Evolutionary conservation across 2,329 filamentous ascomycete genomes (phyloP).

Genomic region (Penicillium sp.): DNA sequence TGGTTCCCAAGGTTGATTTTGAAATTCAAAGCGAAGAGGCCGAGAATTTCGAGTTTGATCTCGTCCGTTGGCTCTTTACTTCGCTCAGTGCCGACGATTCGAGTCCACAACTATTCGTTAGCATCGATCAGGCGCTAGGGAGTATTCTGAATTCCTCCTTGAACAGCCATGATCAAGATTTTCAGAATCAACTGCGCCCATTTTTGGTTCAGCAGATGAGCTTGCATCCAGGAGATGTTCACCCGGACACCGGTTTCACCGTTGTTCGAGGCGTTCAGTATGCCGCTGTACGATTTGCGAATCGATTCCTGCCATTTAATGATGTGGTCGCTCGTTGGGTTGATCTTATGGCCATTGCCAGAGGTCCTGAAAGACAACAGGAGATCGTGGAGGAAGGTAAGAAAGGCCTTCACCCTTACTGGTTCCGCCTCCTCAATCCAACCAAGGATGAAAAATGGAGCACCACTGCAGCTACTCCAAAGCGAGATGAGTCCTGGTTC

Average conservation of each 20-base stretch:
- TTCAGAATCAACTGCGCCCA: slow-evolving; percentile 48
- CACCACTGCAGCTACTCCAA: slow-evolving; percentile 53
- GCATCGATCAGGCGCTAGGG: slow-evolving; percentile 85
- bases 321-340: slow-evolving; percentile 84
- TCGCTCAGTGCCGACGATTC: slow-evolving; percentile 79
- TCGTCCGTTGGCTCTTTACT: slow-evolving; percentile 76
- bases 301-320: slow-evolving; percentile 77
- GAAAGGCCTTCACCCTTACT: slow-evolving; percentile 80
- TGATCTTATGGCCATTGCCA: slow-evolving; percentile 75
- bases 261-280: slow-evolving; percentile 74
- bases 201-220: slow-evolving; percentile 71
- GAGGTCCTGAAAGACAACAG: slow-evolving; percentile 63
- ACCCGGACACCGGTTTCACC: slow-evolving; percentile 39
- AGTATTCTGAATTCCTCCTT: slow-evolving; percentile 66
- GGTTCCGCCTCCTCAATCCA: slow-evolving; percentile 64
- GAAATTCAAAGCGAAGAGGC: slow-evolving; percentile 26
- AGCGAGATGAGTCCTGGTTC: slow-evolving; percentile 48
- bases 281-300: slow-evolving; percentile 83
- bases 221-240: slow-evolving; percentile 43
- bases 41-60: slow-evolving; percentile 50
- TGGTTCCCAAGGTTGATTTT: slow-evolving; percentile 57
- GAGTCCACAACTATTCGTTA: slow-evolving; percentile 72
- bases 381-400: slow-evolving; percentile 88
- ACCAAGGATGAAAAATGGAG: slow-evolving; percentile 45
- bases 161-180: slow-evolving; percentile 43